These are phyloP conservation scores for Boletus bicolor DNA, from an alignment of 768 basidiomycete species.

Conservation along the genomic window DNA sequence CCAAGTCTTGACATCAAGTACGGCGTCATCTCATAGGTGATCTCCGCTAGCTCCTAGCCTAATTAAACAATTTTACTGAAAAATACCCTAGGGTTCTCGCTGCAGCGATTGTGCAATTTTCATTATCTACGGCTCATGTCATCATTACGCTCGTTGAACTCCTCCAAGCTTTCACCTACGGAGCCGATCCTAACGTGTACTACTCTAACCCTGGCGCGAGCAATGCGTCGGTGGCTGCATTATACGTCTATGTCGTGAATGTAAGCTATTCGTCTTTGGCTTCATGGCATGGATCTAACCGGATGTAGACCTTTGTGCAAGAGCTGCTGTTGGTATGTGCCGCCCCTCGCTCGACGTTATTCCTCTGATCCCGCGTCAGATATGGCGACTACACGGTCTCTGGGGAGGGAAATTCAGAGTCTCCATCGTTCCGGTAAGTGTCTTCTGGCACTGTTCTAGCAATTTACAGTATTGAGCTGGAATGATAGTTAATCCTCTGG, in stretches of 20 bases:
- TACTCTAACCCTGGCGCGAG: slow-evolving; percentile 6
- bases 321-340: slow-evolving; percentile 16
- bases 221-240: slow-evolving; percentile 8
- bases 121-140: slow-evolving; percentile 13
- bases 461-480: background rate
- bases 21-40: slow-evolving; percentile 7
- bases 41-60: background rate
- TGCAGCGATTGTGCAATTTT: slow-evolving; percentile 16
- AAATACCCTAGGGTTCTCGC: slow-evolving; percentile 2
- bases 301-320: slow-evolving; percentile 15
- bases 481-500: slow-evolving; percentile 14
- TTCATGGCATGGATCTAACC: background rate
- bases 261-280: slow-evolving; percentile 5
- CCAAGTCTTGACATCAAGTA: slow-evolving; percentile 1
- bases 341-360: background rate
- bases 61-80: background rate
- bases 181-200: slow-evolving; percentile 3
- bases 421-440: slow-evolving; percentile 14
- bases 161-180: slow-evolving; percentile 14
- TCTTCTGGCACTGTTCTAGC: background rate
- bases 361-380: slow-evolving; percentile 8
- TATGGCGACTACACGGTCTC: slow-evolving; percentile 23
- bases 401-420: slow-evolving; percentile 10
- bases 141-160: slow-evolving; percentile 12
- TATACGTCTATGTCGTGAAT: slow-evolving; percentile 20